phyloP scores from a whole-genome alignment of 75 land plant genomes.

The Pinus taeda region DNA sequence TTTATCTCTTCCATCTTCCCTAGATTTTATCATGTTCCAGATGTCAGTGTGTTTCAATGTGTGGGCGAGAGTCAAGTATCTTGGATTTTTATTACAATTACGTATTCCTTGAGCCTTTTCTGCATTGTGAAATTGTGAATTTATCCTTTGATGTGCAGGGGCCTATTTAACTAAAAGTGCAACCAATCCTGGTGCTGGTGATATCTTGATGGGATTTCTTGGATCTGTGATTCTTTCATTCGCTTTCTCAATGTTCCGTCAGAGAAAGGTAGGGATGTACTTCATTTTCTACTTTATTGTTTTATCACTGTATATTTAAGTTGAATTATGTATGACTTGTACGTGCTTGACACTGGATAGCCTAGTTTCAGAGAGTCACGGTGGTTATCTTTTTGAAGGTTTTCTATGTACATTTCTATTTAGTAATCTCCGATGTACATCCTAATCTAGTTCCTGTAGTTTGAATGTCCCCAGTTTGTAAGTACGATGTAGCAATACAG shows the following conservation, averaged over 20 bases:
- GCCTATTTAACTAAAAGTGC: constrained; percentile 76
- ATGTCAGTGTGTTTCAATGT: neutral
- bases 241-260: constrained; percentile 97
- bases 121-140: neutral
- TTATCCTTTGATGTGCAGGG: constrained; percentile 42
- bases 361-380: neutral
- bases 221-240: constrained; percentile 98
- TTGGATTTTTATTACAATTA: neutral
- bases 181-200: constrained; percentile 97
- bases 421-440: neutral
- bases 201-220: constrained; percentile 94
- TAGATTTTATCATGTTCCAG: neutral
- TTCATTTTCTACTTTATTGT: neutral
- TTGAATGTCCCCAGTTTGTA: neutral
- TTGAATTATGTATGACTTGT: neutral
- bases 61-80: neutral
- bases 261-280: constrained; percentile 66
- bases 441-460: neutral
- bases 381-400: neutral
- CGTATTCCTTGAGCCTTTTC: neutral
- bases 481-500: neutral
- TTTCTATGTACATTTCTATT: neutral
- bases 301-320: neutral
- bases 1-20: neutral
- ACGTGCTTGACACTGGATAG: neutral